Conservation (phyloP, 768 basidiomycete genomes). For the Chalciporus piperatus region DNA sequence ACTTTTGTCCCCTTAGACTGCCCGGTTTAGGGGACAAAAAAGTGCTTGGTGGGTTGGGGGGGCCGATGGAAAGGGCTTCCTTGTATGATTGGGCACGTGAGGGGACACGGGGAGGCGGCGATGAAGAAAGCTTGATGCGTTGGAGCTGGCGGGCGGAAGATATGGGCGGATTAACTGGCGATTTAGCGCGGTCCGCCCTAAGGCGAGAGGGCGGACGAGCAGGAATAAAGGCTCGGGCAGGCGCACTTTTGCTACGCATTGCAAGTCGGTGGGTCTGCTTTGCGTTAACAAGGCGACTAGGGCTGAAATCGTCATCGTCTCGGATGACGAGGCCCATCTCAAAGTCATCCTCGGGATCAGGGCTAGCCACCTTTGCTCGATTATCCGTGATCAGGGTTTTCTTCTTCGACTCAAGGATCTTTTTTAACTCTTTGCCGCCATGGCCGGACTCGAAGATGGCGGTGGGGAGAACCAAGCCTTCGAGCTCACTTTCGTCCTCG, state of each 20-base stretch:
- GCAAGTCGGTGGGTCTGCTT: constrained; percentile 44
- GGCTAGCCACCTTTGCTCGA: constrained; percentile 48
- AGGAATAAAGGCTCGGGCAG: constrained; percentile 47
- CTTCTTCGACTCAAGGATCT: constrained; percentile 54
- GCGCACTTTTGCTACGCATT: constrained; percentile 59
- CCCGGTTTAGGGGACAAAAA: constrained; percentile 69
- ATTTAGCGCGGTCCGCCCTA: constrained; percentile 66
- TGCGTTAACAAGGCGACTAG: constrained; percentile 60
- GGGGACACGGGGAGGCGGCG: constrained; percentile 56
- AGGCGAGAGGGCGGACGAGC: constrained; percentile 63
- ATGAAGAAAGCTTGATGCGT: constrained; percentile 65
- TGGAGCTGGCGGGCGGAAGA: constrained; percentile 70
- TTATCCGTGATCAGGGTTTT: constrained; percentile 54
- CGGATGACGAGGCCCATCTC: constrained; percentile 82
- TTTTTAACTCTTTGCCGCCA: constrained; percentile 47
- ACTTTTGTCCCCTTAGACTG: constrained; percentile 80
- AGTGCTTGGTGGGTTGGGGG: constrained; percentile 49
- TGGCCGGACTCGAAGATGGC: constrained; percentile 73
- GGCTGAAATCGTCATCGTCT: constrained; percentile 79
- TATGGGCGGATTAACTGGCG: constrained; percentile 64
- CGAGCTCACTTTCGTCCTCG: constrained; percentile 72
- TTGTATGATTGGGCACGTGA: constrained; percentile 60
- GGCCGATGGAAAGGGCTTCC: constrained; percentile 47
- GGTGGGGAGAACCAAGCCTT: constrained; percentile 76
- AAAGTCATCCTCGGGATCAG: constrained; percentile 81